Percentiles rank a stretch among this genome's conserved stretches.
Evolutionary conservation across 2,329 filamentous ascomycete genomes (phyloP).

Genomic region (Coniochaeta hoffmannii): DNA sequence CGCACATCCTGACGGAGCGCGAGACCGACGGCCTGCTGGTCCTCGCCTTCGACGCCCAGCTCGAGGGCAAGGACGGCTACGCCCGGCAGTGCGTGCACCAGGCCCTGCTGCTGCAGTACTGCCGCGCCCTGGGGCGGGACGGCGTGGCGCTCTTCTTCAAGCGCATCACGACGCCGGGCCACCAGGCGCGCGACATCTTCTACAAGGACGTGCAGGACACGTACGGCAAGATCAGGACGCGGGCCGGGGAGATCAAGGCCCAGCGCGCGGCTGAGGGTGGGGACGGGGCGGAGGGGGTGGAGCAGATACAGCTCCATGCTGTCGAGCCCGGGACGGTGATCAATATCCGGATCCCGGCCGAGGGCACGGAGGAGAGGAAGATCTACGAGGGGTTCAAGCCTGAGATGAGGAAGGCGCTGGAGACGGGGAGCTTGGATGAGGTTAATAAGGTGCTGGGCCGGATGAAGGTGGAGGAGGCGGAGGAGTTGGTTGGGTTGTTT

Average conservation of each 20-base stretch:
- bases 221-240: conserved; percentile 71
- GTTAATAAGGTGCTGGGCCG: conserved; percentile 81
- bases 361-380: conserved; percentile 54
- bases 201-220: conserved; percentile 87
- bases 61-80: conserved; percentile 68
- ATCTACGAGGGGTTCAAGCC: conserved; percentile 81
- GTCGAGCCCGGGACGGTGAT: conserved; percentile 91
- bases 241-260: conserved; percentile 62
- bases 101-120: conserved; percentile 88
- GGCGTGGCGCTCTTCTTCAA: conserved; percentile 94
- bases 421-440: conserved; percentile 81
- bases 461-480: conserved; percentile 77
- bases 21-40: conserved; percentile 89
- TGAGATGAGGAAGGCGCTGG: conserved; percentile 73
- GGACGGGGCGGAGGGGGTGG: conserved; percentile 57
- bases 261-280: conserved; percentile 43
- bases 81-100: conserved; percentile 88
- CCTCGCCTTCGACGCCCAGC: conserved; percentile 82
- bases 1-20: conserved; percentile 69
- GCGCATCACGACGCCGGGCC: conserved; percentile 79
- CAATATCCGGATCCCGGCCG: conserved; percentile 73
- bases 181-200: conserved; percentile 88
- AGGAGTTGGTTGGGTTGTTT: conserved; percentile 71
- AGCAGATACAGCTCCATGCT: conserved; percentile 96
- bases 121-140: conserved; percentile 78